Percentiles rank a stretch among this genome's conserved stretches.
phyloP scores from a whole-genome alignment of 805 yeast genomes.

The Saturnispora kantuleensis region DNA sequence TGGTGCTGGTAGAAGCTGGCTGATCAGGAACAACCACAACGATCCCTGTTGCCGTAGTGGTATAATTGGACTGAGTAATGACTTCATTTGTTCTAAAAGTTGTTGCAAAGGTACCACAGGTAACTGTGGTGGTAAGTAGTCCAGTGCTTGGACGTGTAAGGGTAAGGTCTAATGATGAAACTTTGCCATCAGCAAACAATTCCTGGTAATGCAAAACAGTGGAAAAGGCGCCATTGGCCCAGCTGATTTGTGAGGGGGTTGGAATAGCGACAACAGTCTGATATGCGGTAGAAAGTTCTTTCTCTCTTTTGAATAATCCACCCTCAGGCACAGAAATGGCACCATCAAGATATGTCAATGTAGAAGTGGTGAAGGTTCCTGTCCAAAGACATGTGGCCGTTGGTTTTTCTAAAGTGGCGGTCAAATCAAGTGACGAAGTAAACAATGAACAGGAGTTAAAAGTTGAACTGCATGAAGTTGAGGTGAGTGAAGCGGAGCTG shows the following conservation, averaged over 20 bases:
- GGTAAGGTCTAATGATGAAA: not conserved
- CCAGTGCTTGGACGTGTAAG: not conserved
- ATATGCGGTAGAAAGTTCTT: not conserved
- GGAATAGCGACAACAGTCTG: not conserved
- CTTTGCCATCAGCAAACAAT: not conserved
- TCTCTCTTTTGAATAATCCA: conserved; percentile 1
- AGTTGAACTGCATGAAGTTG: not conserved
- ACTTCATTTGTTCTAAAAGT: no score
- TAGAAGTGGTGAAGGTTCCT: not conserved
- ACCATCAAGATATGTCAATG: not conserved
- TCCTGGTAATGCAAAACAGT: not conserved
- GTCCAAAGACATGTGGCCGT: not conserved
- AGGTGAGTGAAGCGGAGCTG: not conserved
- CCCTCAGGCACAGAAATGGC: not conserved
- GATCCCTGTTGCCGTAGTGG: no score
- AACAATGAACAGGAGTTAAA: not conserved
- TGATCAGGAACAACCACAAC: no score
- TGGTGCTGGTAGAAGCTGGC: no score
- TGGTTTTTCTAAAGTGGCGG: not conserved
- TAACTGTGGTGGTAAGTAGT: no score
- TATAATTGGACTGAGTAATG: no score
- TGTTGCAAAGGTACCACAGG: no score
- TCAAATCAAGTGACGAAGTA: not conserved
- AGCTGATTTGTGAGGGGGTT: not conserved
- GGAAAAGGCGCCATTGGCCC: not conserved